Base-by-base conservation (phyloP, 805 yeast genomes). In the Metschnikowia shivogae region DNA sequence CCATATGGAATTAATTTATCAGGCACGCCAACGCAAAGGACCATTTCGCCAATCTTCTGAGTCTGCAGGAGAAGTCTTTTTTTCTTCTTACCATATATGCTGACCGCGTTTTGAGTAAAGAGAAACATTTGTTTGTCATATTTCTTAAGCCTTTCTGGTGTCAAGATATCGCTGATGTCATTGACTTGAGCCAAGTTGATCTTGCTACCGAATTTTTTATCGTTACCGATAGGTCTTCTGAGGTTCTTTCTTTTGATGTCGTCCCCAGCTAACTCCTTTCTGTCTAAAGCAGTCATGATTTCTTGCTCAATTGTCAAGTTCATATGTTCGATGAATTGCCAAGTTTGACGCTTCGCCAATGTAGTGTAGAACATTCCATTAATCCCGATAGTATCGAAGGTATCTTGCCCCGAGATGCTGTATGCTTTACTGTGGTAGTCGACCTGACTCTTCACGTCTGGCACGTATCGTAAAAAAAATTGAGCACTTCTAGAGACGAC, bases 391-490 rank as follows among this genome's bases (percentile, higher is more conserved):
- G 59, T 49, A 2, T 58, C 63, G 47, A 49, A 64, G 1, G 68
- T 61, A 35, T 61, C 66, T 14, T 55, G 47, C 3, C 49, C 48
- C n/a, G 61, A 61, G 30, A 52, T 53, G n/a, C 56, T 48, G 41
- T 57, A 52, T 13, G 58, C 61, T 30, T 52, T 57, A 49, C 62
- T 62, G 43, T 54, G 59, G 35, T 58, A 56, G 12, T 54, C 46
- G 22, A 68, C 44, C 39, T 62, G 64, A 14, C 62, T 56, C 35
- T 57, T 56, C 36, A 70, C 56, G 53, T 68, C 65, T 3, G 76
- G 75, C 5, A 72, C 57, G 42, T 66, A 72, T 34, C 75, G 49
- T 42, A 72, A 50, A 42, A 62, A 69, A 47, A 66, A 72, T 50
- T 65, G 73, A 22, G 58, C 52, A 38, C 63, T 55, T 43, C 58